Base-by-base conservation (phyloP, 495 filamentous ascomycete species). In the Cetradonia linearis region DNA sequence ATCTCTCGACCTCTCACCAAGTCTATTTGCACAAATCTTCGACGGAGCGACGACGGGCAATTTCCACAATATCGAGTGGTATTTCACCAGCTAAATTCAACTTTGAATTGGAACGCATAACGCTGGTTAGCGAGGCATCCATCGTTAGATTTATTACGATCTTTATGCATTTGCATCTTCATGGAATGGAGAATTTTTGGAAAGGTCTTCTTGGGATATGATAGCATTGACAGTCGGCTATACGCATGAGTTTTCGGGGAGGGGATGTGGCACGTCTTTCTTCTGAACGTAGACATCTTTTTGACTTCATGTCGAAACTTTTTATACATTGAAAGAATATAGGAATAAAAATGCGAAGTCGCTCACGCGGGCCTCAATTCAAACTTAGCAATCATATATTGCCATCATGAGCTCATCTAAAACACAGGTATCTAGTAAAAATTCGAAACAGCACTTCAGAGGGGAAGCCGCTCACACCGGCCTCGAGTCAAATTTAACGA, bases 1-100 rank as follows among this genome's bases (percentile, higher is more conserved):
- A 62, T 73, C 72, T 53, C 69, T 81, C 48, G 78, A 81, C 65
- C 68, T 78, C 63, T 78, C 77, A 10, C 69, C 70, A 28, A 64
- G 69, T 58, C 66, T 77, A 53, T 81, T 78, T 68, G 57, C 63
- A 9, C 55, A 70, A 40, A 48, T 81, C 23, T 59, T 56, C 34
- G 63, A 56, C 42, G 54, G 60, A 37, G 34, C 46, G 2, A 44
- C 20, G 27, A 60, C 54, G 23, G 42, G 42, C 25, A 54, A 50
- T 6, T 60, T 47, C 33, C 53, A 62, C n/a, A 55, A 59, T 33
- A 46, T 68, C 37, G 47, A 60, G 31, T 68, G 66, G 66, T 55
- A 56, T 27, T 68, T 68, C 56, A 61, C 60, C 33, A 27, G 55
- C 16, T 30, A 28, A 6, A n/a, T 54, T 46, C 42, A 46, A 3